A percentile compares a stretch with the other conserved stretches of the same genome.
Conservation (phyloP, 805 yeast genomes). For the Teunomyces barrocoloradensis region DNA sequence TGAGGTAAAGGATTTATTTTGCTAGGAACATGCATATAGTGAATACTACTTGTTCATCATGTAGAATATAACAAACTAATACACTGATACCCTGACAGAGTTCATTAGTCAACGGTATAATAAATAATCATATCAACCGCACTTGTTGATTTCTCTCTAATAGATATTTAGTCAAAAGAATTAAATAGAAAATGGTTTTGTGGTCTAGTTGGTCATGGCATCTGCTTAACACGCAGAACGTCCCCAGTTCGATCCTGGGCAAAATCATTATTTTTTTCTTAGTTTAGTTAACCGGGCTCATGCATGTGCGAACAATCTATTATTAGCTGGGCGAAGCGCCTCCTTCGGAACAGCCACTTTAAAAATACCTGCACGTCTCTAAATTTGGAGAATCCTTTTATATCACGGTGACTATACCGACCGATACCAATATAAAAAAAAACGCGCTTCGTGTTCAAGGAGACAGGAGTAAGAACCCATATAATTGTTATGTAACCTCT, state of each 20-base stretch:
- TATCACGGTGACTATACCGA: neutral
- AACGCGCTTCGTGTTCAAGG: neutral
- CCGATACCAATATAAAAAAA: neutral
- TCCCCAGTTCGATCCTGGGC: conserved; percentile 99
- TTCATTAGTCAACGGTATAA: no score
- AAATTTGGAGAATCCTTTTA: neutral
- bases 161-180: neutral
- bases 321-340: neutral
- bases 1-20: neutral
- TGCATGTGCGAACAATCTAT: neutral
- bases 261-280: conserved; percentile 57
- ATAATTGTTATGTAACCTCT: neutral
- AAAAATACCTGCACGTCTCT: neutral
- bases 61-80: no score
- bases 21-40: no score
- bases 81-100: no score
- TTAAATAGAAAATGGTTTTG: conserved; percentile 56
- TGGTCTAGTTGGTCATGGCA: conserved; percentile 99
- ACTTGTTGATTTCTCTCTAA: no score
- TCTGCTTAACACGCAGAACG: conserved; percentile 99
- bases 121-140: no score
- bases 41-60: no score
- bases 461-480: neutral
- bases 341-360: neutral
- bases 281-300: neutral